Evolutionary conservation across 805 yeast species (phyloP).

Genomic region (Schwanniomyces vanrijiae): DNA sequence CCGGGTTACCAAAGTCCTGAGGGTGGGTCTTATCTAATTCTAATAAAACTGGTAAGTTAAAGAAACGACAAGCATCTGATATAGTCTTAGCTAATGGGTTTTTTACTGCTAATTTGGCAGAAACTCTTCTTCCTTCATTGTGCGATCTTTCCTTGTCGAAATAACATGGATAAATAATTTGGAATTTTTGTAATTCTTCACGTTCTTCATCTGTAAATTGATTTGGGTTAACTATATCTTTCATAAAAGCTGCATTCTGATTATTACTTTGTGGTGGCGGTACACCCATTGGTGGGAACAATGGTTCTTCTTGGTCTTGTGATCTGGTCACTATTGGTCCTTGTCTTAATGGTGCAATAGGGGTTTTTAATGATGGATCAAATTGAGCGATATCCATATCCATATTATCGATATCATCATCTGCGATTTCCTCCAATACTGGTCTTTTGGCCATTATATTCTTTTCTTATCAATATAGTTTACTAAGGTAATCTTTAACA

Average conservation of each 20-base stretch:
- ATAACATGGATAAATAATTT: constrained; percentile 86
- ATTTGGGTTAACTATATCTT: constrained; percentile 30
- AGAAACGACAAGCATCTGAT: constrained; percentile 64
- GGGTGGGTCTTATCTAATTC: constrained; percentile 91
- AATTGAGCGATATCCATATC: constrained; percentile 93
- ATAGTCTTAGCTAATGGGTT: constrained; percentile 87
- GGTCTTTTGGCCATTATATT: constrained; percentile 52
- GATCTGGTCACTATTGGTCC: constrained; percentile 62
- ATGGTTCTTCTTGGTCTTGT: constrained; percentile 45
- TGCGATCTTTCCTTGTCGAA: constrained; percentile 78
- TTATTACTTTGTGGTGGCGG: constrained; percentile 11
- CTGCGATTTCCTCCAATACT: constrained; percentile 71
- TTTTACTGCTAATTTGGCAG: constrained; percentile 63
- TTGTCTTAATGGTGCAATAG: constrained; percentile 65
- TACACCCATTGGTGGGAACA: constrained; percentile 13
- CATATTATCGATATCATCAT: constrained; percentile 85
- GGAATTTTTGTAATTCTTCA: constrained; percentile 66
- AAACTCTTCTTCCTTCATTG: constrained; percentile 81
- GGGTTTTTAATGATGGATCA: constrained; percentile 65
- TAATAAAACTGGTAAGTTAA: constrained; percentile 45
- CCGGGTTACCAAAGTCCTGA: constrained; percentile 96
- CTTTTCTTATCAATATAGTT: background rate
- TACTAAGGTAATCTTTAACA: background rate
- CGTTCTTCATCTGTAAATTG: constrained; percentile 54
- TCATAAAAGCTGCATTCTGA: constrained; percentile 12